Evolutionary conservation across 306 rosid species (phyloP).

Genomic region (Quercus gilva): DNA sequence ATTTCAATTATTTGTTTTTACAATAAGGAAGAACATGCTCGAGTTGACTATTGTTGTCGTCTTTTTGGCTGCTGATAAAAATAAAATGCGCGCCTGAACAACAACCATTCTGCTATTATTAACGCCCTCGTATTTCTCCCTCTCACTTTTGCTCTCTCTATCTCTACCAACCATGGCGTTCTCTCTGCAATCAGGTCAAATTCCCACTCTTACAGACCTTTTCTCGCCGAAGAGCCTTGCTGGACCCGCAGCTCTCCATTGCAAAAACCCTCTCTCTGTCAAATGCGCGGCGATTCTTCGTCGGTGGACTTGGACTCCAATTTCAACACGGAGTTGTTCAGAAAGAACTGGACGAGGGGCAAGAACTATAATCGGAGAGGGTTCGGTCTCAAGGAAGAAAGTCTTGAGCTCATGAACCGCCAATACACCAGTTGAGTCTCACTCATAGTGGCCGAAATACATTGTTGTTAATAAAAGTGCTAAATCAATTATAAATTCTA

Average conservation of each 20-base stretch:
- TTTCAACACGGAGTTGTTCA: slow-evolving; percentile 81
- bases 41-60: too few relatives aligned
- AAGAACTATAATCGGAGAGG: too few relatives aligned
- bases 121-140: background rate
- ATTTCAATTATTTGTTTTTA: too few relatives aligned
- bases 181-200: slow-evolving; percentile 54
- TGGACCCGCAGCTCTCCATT: slow-evolving; percentile 21
- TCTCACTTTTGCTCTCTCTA: too few relatives aligned
- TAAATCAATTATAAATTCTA: too few relatives aligned
- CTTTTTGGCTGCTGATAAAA: too few relatives aligned
- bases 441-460: too few relatives aligned
- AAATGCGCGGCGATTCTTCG: slow-evolving; percentile 55
- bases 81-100: slow-evolving; percentile 18
- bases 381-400: too few relatives aligned
- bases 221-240: slow-evolving; percentile 30
- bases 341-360: slow-evolving; percentile 40
- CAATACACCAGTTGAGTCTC: too few relatives aligned
- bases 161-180: slow-evolving; percentile 48
- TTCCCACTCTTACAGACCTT: slow-evolving; percentile 45
- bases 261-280: slow-evolving; percentile 48
- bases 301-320: slow-evolving; percentile 46
- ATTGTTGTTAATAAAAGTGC: too few relatives aligned
- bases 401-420: too few relatives aligned
- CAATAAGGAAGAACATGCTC: too few relatives aligned
- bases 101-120: background rate